These are phyloP conservation scores for Macaranga tanarius DNA, from an alignment of 441 rosid species.

Conservation along the genomic window DNA sequence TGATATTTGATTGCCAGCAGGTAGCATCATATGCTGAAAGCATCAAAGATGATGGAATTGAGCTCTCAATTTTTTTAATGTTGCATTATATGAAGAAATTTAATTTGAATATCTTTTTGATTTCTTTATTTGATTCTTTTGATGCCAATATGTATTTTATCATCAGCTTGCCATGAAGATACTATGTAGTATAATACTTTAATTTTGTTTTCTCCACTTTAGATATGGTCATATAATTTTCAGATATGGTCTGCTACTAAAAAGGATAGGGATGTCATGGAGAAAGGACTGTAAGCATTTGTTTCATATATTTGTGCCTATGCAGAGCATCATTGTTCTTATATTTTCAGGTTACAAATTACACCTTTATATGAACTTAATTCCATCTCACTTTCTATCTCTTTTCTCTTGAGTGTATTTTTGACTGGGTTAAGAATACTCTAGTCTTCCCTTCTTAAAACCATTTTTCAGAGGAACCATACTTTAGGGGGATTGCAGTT, in stretches of 20 bases:
- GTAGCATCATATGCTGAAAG: neutral
- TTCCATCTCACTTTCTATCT: too few species aligned
- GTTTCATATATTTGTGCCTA: conserved; percentile 84
- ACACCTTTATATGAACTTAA: conserved; percentile 2
- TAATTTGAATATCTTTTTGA: neutral
- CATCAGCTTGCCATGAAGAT: conserved; percentile 2
- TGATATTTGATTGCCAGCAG: neutral
- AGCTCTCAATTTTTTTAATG: neutral
- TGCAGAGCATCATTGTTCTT: conserved; percentile 78
- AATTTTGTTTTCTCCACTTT: neutral
- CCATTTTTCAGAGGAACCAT: neutral
- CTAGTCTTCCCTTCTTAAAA: neutral
- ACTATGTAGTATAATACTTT: neutral
- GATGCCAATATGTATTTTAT: neutral
- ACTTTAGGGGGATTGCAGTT: neutral
- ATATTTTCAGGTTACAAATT: conserved; percentile 59
- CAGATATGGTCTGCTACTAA: conserved; percentile 70
- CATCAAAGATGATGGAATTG: neutral
- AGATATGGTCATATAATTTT: conserved; percentile 25
- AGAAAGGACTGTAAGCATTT: conserved; percentile 83
- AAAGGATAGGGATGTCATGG: conserved; percentile 86
- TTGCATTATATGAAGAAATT: neutral
- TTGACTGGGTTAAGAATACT: neutral
- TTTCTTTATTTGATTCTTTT: neutral
- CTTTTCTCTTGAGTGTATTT: neutral